Conservation (phyloP, 2,329 filamentous ascomycete species). For the Pseudogymnoascus sp. region DNA sequence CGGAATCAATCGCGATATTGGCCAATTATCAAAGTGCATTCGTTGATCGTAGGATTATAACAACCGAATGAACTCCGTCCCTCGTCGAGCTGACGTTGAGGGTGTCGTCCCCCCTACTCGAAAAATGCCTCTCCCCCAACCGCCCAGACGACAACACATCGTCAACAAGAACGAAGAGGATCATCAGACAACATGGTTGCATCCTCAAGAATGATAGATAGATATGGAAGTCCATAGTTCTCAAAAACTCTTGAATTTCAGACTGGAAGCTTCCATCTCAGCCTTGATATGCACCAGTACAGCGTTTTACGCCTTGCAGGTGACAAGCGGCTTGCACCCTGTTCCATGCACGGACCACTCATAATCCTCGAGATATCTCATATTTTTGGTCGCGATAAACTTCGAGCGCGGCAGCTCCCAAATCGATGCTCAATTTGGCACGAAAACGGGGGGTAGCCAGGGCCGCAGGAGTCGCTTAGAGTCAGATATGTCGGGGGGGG, state of each 20-base stretch:
- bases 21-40: not conserved
- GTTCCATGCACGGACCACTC: conserved; percentile 4
- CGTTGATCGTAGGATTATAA: not conserved
- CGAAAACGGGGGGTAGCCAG: not conserved
- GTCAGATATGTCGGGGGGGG: not conserved
- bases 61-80: not conserved
- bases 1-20: not conserved
- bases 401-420: not conserved
- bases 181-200: conserved; percentile 2
- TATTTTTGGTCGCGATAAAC: conserved; percentile 4
- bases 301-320: conserved; percentile 8
- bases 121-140: not conserved
- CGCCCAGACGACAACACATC: conserved; percentile 3
- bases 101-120: not conserved
- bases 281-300: not conserved
- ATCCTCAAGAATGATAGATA: not conserved
- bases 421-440: not conserved
- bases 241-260: not conserved
- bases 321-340: conserved; percentile 5
- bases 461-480: conserved; percentile 3
- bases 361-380: not conserved
- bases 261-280: conserved; percentile 6
- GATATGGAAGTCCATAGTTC: not conserved
- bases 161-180: not conserved
- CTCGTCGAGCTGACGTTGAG: not conserved